Conservation (phyloP, 805 yeast genomes). For the Saccharomycopsis babjevae region DNA sequence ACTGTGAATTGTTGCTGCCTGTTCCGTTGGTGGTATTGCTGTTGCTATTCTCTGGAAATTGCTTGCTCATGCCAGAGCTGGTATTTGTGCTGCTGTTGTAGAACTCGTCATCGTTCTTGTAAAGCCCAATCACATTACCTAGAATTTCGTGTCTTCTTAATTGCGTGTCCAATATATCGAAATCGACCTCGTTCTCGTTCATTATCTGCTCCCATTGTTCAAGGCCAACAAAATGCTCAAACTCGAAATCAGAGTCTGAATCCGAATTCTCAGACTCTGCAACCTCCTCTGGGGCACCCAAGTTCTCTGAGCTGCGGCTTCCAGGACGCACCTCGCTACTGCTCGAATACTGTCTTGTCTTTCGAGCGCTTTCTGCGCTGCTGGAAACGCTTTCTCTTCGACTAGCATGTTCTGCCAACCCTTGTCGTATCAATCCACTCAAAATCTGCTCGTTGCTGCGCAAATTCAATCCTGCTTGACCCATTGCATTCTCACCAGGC, state of each 20-base stretch:
- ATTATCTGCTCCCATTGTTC: not conserved
- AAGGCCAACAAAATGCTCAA: slow-evolving; percentile 13
- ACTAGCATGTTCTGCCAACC: not conserved
- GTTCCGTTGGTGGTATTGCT: not conserved
- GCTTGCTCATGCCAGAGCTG: not conserved
- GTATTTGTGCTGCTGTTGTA: not conserved
- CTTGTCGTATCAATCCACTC: not conserved
- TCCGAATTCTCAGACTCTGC: slow-evolving; percentile 20
- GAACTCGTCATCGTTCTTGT: not conserved
- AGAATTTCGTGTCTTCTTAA: slow-evolving; percentile 9
- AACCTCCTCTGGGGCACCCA: slow-evolving; percentile 15
- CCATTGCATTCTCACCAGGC: too few relatives aligned
- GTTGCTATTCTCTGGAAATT: not conserved
- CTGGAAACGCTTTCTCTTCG: not conserved
- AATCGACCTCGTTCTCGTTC: slow-evolving; percentile 8
- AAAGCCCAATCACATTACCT: not conserved
- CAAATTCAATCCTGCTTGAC: too few relatives aligned
- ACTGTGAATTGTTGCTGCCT: not conserved
- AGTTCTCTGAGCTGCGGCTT: slow-evolving; percentile 16
- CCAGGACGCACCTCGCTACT: not conserved
- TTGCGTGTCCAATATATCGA: slow-evolving; percentile 11
- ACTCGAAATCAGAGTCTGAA: slow-evolving; percentile 16
- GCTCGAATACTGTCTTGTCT: not conserved
- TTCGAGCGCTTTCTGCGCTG: too few relatives aligned
- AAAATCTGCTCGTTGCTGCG: not conserved